Evolutionary conservation across 1,139 yeast genomes (phyloP).

Genomic region (Trichomonascaceae sp.): DNA sequence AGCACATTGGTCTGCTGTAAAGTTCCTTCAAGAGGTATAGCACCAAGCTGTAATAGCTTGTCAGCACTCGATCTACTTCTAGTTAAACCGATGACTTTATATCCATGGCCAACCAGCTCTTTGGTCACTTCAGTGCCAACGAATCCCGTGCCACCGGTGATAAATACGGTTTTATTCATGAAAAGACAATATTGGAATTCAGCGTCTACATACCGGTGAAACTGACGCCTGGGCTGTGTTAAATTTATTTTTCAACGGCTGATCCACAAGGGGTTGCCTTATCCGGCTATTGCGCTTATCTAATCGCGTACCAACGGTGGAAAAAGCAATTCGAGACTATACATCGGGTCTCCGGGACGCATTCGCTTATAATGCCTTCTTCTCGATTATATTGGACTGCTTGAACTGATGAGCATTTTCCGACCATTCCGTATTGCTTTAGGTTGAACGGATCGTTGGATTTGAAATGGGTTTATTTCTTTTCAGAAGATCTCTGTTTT

Average conservation of each 20-base stretch:
- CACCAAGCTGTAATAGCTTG: slow-evolving; percentile 1
- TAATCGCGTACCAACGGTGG: not conserved
- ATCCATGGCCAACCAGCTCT: slow-evolving; percentile 32
- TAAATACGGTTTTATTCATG: slow-evolving; percentile 24
- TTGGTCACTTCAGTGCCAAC: slow-evolving; percentile 46
- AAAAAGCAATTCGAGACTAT: not conserved
- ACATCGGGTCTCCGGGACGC: not conserved
- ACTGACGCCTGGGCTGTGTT: not conserved
- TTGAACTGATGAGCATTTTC: too few relatives aligned
- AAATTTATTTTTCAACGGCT: not conserved
- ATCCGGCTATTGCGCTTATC: not conserved
- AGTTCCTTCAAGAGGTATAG: slow-evolving; percentile 20
- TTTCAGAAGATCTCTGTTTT: too few relatives aligned
- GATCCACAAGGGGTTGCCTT: not conserved
- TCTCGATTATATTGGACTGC: too few relatives aligned
- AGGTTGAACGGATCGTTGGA: too few relatives aligned
- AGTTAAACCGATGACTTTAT: slow-evolving; percentile 51
- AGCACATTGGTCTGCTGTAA: slow-evolving; percentile 27
- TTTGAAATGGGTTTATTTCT: too few relatives aligned
- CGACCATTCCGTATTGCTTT: too few relatives aligned
- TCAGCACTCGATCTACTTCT: slow-evolving; percentile 42
- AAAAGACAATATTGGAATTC: not conserved
- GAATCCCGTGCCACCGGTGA: slow-evolving; percentile 56
- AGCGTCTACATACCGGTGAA: not conserved
- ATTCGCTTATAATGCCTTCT: too few relatives aligned